Base-by-base conservation (phyloP, 2,329 filamentous ascomycete species). In the Blumeria hordei region DNA sequence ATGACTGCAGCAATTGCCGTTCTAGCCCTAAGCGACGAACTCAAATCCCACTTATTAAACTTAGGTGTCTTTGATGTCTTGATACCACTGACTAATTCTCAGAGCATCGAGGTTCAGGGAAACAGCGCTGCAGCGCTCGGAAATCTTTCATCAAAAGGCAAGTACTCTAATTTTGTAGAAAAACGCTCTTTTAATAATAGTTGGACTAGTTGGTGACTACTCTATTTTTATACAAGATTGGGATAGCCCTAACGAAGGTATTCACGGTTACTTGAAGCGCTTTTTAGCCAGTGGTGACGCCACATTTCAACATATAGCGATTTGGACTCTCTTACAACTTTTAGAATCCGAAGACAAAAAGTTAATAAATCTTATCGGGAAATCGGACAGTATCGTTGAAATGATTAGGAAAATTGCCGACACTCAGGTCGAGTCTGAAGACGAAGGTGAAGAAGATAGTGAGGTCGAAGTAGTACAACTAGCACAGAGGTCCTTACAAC, bases 1-100 rank as follows among this genome's bases (percentile, higher is more conserved):
- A 98, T 98, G 92, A 98, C 92, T 4, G 92, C 92, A n/a, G 92
- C 92, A 1, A 95, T 98, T 68, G 92, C 92, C 39, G 92, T 98
- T 12, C 75, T 98, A 59, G 92, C 92, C 16, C 72, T 98, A 54
- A 95, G 90, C 62, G 92, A 98, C 63, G 92, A 98, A 59, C 76
- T 98, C 57, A 98, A 98, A 70, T 80, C 85, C 4, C 85, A 94
- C 65, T 75, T 98, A 11, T 72, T 98, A 55, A 88, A 86, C 58
- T 75, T 96, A 1, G 92, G 90, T 21, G 90, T 98, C 0, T 96
- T 96, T 64, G 92, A 95, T 64, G 88, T 96, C 11, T 71, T 98
- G 56, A 96, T 98, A 57, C 92, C 92, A 28, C 73, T 98, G 57
- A 98, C 92, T 0, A 87, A 92, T 65, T 95, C 90, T 0, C 81